Percentiles rank a stretch among this genome's conserved stretches.
Conservation (phyloP, 306 rosid species). For the Echinosophora koreensis region DNA sequence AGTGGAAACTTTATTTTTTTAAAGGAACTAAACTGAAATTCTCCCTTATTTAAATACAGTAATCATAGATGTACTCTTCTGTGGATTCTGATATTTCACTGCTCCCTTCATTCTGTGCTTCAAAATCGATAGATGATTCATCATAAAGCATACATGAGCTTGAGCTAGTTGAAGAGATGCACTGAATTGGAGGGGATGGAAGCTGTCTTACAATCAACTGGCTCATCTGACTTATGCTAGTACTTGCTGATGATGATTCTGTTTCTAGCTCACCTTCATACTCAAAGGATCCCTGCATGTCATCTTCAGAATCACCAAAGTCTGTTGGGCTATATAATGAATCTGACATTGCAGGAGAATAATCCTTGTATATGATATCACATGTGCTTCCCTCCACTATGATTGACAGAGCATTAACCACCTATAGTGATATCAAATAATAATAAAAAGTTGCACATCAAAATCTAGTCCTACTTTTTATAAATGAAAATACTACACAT, state of each 20-base stretch:
- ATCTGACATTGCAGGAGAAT: conserved; percentile 61
- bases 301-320: conserved; percentile 43
- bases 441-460: not conserved
- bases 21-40: conserved; percentile 12
- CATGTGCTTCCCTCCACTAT: conserved; percentile 57
- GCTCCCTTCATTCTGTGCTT: conserved; percentile 23
- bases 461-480: not conserved
- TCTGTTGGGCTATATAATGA: conserved; percentile 50
- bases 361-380: conserved; percentile 37
- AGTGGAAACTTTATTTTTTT: conserved; percentile 41
- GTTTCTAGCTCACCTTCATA: conserved; percentile 36
- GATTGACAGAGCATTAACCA: conserved; percentile 57
- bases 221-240: conserved; percentile 16
- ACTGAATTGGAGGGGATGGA: conserved; percentile 59
- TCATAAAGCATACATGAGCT: conserved; percentile 26
- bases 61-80: not conserved
- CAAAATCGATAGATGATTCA: conserved; percentile 34
- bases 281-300: conserved; percentile 32
- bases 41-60: conserved; percentile 19
- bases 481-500: not conserved
- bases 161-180: conserved; percentile 43
- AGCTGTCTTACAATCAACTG: conserved; percentile 42
- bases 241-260: conserved; percentile 21
- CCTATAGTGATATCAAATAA: conserved; percentile 50
- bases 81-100: conserved; percentile 10